Evolutionary conservation across 2,329 filamentous ascomycete species (phyloP), one percentile per base, ranked within the genome.

Genomic region (Fusarium sp.): DNA sequence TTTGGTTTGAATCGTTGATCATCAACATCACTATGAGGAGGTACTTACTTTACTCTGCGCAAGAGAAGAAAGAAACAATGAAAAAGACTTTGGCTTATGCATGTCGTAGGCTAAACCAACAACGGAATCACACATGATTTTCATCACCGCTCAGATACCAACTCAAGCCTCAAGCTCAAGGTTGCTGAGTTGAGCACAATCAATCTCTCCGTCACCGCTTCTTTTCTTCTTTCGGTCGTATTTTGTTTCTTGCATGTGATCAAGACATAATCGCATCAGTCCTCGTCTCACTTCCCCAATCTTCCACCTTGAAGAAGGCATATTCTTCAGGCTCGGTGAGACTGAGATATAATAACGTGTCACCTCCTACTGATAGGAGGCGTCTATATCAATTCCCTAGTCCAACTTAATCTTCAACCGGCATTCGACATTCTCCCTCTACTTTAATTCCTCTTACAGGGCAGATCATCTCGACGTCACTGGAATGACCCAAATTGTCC

Each of bases 131-230:
- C 25, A 21, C 20, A 58, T 48, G 37, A 48, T 52, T 52, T 36
- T 36, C 59, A 65, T 54, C 46, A 45, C 49, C 63, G 55, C 62
- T 66, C 61, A 55, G 37, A 66, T 51, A 56, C 33, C 31, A 35
- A n/a, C 33, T 35, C 33, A 35, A 35, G 33, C 33, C 8, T 35
- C 33, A 35, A 35, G 33, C 31, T 35, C 33, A n/a, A 33, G 31
- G 33, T 35, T 35, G 33, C 33, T 15, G 33, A 35, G 15, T 35
- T 13, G 33, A 23, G 40, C 46, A 21, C n/a, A 37, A 20, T 45
- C 45, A 20, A 21, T 55, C 39, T 60, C 37, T 39, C 56, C 50
- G 63, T 66, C 63, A 66, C 63, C 63, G 63, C 63, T 61, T 61
- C 43, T 66, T 66, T 45, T 54, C 48, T 66, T 66, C 48, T 56